A percentile compares a stretch with the other conserved stretches of the same genome.
phyloP scores from a whole-genome alignment of 2,329 filamentous ascomycete species.

The Claviceps capensis region DNA sequence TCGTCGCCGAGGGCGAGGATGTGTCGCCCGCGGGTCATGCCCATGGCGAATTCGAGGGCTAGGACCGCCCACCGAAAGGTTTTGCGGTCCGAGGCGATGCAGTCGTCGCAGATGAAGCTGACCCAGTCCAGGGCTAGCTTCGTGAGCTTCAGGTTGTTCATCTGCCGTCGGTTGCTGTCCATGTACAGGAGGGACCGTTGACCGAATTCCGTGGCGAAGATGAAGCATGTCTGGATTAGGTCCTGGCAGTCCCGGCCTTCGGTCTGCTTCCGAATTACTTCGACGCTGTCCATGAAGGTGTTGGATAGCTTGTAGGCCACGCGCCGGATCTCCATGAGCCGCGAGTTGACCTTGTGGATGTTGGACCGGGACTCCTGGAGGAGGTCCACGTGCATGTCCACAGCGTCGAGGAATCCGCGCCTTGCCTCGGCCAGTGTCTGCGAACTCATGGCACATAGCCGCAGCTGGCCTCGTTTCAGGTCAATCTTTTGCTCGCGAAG shows the following conservation, averaged over 20 bases:
- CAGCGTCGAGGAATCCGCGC: conserved; percentile 59
- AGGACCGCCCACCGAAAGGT: conserved; percentile 96
- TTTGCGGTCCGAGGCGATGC: conserved; percentile 81
- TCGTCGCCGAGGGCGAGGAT: conserved; percentile 82
- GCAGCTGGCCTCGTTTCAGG: conserved; percentile 72
- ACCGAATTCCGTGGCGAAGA: conserved; percentile 97
- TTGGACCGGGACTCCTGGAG: conserved; percentile 89
- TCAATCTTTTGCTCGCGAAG: conserved; percentile 71
- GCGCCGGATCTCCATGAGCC: conserved; percentile 86
- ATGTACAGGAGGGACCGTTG: conserved; percentile 90
- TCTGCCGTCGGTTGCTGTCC: conserved; percentile 85
- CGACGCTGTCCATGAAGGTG: conserved; percentile 97
- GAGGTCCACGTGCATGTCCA: conserved; percentile 74
- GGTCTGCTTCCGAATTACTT: conserved; percentile 79
- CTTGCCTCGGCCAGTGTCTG: conserved; percentile 70
- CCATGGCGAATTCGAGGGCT: conserved; percentile 92
- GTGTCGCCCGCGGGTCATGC: conserved; percentile 87
- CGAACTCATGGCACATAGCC: conserved; percentile 79
- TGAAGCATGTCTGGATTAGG: conserved; percentile 92
- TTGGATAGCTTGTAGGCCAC: conserved; percentile 95
- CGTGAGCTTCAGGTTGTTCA: conserved; percentile 94
- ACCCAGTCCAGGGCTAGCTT: conserved; percentile 94
- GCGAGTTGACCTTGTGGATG: conserved; percentile 77
- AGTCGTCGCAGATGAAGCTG: conserved; percentile 95
- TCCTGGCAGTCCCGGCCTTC: conserved; percentile 79